Conservation (phyloP, 768 basidiomycete species). For the Termitomyces sp. region DNA sequence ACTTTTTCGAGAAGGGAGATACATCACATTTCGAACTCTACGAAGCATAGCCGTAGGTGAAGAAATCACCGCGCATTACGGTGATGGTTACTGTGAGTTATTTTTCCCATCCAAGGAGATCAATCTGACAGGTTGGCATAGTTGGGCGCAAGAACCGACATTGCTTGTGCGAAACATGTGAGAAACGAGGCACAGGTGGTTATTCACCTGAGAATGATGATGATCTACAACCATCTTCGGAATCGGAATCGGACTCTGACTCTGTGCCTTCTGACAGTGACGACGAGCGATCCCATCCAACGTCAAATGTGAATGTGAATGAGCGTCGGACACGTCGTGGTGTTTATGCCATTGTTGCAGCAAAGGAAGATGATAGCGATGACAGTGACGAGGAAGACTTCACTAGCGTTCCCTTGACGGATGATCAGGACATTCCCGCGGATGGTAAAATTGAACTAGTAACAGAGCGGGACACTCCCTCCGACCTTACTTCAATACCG, state of each 20-base stretch:
- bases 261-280: conserved; percentile 33
- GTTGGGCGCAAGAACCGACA: conserved; percentile 67
- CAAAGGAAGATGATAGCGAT: conserved; percentile 56
- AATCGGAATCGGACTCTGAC: conserved; percentile 44
- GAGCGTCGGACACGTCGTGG: conserved; percentile 79
- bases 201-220: conserved; percentile 58
- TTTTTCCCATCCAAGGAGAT: conserved; percentile 6
- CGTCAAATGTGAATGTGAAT: conserved; percentile 55
- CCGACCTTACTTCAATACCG: conserved; percentile 39
- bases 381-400: conserved; percentile 56
- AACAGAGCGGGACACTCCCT: conserved; percentile 42
- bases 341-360: conserved; percentile 68
- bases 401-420: conserved; percentile 38
- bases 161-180: conserved; percentile 86
- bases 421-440: conserved; percentile 38
- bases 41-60: conserved; percentile 75
- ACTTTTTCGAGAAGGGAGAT: conserved; percentile 81
- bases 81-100: conserved; percentile 83
- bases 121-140: conserved; percentile 19
- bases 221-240: conserved; percentile 39
- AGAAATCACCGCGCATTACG: conserved; percentile 88
- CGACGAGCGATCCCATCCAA: conserved; percentile 29
- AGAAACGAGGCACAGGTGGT: conserved; percentile 68
- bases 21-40: conserved; percentile 84
- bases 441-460: conserved; percentile 53